A percentile compares a stretch with the other conserved stretches of the same genome.
Evolutionary conservation across 2,329 filamentous ascomycete species (phyloP).

Genomic region (Paraconiothyrium sp.): DNA sequence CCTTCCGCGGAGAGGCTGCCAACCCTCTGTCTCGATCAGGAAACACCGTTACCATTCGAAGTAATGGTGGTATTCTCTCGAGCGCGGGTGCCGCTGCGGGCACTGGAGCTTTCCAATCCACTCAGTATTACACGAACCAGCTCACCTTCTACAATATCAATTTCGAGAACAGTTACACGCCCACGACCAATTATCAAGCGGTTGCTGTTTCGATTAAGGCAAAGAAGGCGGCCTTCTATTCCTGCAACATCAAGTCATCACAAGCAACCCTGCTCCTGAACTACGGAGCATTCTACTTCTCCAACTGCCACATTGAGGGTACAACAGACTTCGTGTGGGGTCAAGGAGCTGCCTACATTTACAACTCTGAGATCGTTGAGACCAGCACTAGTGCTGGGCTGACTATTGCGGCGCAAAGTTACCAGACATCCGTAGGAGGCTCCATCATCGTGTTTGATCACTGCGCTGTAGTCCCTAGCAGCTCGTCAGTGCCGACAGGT

Average conservation of each 20-base stretch:
- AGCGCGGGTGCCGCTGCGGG: neutral
- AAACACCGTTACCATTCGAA: neutral
- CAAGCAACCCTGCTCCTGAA: neutral
- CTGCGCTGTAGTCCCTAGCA: slow-evolving; percentile 2
- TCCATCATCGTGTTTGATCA: slow-evolving; percentile 3
- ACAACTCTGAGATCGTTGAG: neutral
- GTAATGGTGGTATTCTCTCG: neutral
- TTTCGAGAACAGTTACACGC: slow-evolving; percentile 3
- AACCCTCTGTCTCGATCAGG: neutral
- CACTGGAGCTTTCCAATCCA: slow-evolving; percentile 2
- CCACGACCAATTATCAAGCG: neutral
- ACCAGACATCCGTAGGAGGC: neutral
- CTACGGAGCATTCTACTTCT: neutral
- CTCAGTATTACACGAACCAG: slow-evolving; percentile 1
- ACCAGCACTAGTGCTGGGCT: neutral
- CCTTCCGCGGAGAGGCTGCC: slow-evolving; percentile 3
- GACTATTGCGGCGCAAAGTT: slow-evolving; percentile 1
- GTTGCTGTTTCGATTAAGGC: slow-evolving; percentile 1
- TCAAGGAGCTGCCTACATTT: slow-evolving; percentile 2
- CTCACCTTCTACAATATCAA: slow-evolving; percentile 4
- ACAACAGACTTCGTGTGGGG: slow-evolving; percentile 2
- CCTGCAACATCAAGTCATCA: slow-evolving; percentile 1
- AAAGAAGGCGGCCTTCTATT: neutral
- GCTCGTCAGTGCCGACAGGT: slow-evolving; percentile 1
- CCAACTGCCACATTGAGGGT: slow-evolving; percentile 2